Evolutionary conservation across 2,329 filamentous ascomycete genomes (phyloP).

Genomic region (Gremmenia infestans): DNA sequence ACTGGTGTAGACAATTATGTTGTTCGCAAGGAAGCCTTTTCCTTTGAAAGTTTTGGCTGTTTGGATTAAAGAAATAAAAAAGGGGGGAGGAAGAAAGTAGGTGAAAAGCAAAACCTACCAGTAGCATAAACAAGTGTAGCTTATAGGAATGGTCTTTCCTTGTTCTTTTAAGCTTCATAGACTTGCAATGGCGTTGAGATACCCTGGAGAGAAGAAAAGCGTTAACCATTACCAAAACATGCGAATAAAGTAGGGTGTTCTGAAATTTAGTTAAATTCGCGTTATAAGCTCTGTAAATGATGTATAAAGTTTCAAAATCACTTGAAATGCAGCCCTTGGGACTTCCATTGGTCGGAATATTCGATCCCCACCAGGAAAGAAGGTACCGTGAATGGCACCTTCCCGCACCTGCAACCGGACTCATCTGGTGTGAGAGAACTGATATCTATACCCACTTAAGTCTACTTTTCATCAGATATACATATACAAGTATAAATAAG

Average conservation of each 20-base stretch:
- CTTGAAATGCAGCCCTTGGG: not conserved
- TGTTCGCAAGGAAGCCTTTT: not conserved
- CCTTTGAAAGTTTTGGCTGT: not conserved
- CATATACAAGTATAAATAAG: not conserved
- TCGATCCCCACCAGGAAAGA: not conserved
- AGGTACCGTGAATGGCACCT: not conserved
- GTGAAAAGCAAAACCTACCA: not conserved
- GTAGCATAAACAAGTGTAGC: not conserved
- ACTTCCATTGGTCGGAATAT: not conserved
- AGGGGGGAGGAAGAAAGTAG: not conserved
- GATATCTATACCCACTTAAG: not conserved
- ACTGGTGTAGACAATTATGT: not conserved
- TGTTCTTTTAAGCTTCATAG: too few relatives aligned
- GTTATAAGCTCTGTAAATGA: too few relatives aligned
- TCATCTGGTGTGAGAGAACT: not conserved
- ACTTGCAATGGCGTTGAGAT: too few relatives aligned
- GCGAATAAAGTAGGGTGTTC: too few relatives aligned
- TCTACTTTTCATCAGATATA: not conserved
- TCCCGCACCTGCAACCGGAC: not conserved
- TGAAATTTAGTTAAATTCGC: too few relatives aligned
- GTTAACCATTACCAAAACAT: too few relatives aligned
- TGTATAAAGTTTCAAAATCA: too few relatives aligned
- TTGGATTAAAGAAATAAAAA: not conserved
- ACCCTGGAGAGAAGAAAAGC: too few relatives aligned
- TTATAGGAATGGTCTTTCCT: not conserved